phyloP scores from a whole-genome alignment of 129 eudicot genomes.

The Artemisia tridentata region DNA sequence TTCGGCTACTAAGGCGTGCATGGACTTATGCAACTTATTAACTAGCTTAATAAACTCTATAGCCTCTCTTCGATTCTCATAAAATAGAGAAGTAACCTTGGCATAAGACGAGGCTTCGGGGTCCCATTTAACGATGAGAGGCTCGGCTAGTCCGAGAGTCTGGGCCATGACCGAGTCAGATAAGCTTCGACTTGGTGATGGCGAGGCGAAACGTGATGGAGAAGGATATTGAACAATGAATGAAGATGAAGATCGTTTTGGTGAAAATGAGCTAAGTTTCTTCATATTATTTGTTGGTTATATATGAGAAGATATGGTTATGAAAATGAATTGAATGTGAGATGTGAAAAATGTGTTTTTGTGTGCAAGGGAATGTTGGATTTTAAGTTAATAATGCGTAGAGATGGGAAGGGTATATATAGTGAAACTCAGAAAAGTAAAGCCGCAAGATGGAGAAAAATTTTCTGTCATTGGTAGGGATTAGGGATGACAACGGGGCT shows the following conservation, averaged over 20 bases:
- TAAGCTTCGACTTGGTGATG: conserved; percentile 40
- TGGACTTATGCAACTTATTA: conserved; percentile 55
- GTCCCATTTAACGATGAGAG: conserved; percentile 56
- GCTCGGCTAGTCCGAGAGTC: conserved; percentile 47
- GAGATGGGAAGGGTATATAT: too few species aligned
- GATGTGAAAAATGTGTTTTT: background rate
- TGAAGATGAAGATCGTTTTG: conserved; percentile 32
- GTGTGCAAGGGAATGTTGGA: background rate
- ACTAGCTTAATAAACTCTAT: conserved; percentile 43
- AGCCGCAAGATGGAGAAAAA: too few species aligned
- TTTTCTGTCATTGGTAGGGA: too few species aligned
- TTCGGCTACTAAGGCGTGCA: conserved; percentile 44
- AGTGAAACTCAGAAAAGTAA: too few species aligned
- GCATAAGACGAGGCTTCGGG: conserved; percentile 47
- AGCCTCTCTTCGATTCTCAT: conserved; percentile 58
- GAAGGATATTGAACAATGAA: conserved; percentile 44
- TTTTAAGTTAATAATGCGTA: too few species aligned
- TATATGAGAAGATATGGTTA: background rate
- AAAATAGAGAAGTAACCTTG: conserved; percentile 58
- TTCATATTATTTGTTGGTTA: conserved; percentile 18
- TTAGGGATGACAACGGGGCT: too few species aligned
- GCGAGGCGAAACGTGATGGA: conserved; percentile 35
- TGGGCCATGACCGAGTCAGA: conserved; percentile 50
- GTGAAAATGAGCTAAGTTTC: conserved; percentile 27
- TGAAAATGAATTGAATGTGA: background rate